phyloP scores from a whole-genome alignment of 257 asterid species.

The Henckelia pumila region DNA sequence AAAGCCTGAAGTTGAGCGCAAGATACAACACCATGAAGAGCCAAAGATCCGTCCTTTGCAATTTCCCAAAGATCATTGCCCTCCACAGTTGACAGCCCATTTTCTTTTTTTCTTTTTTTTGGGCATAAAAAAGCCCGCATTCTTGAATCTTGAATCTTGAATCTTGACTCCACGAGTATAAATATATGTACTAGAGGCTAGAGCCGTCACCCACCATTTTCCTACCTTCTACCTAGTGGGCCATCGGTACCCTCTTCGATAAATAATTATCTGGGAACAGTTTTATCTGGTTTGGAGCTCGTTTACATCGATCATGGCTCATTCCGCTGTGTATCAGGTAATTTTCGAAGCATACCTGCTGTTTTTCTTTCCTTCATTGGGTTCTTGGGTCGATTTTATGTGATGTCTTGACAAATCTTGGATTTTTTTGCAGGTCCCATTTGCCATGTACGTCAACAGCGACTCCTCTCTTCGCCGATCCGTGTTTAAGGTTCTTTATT shows the following conservation, averaged over 20 bases:
- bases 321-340: slow-evolving; percentile 50
- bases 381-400: slow-evolving; percentile 12
- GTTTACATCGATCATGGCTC: slow-evolving; percentile 57
- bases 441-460: slow-evolving; percentile 36
- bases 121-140: neutral
- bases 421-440: slow-evolving; percentile 49
- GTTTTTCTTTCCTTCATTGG: neutral
- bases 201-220: neutral
- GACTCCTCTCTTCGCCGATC: slow-evolving; percentile 48
- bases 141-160: neutral
- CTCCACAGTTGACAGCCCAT: neutral
- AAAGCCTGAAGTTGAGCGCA: too few relatives aligned
- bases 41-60: slow-evolving; percentile 30
- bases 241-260: neutral
- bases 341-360: neutral
- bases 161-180: neutral
- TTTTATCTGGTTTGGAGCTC: neutral
- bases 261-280: neutral
- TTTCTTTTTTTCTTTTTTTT: too few relatives aligned
- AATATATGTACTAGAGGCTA: too few relatives aligned
- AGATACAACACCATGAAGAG: neutral
- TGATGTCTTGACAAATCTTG: slow-evolving; percentile 11
- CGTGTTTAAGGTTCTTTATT: slow-evolving; percentile 45
- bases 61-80: slow-evolving; percentile 1
- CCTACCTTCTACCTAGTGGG: neutral